These are phyloP conservation scores for Boletus tomentosulus DNA, from an alignment of 768 basidiomycete species.

Conservation along the genomic window DNA sequence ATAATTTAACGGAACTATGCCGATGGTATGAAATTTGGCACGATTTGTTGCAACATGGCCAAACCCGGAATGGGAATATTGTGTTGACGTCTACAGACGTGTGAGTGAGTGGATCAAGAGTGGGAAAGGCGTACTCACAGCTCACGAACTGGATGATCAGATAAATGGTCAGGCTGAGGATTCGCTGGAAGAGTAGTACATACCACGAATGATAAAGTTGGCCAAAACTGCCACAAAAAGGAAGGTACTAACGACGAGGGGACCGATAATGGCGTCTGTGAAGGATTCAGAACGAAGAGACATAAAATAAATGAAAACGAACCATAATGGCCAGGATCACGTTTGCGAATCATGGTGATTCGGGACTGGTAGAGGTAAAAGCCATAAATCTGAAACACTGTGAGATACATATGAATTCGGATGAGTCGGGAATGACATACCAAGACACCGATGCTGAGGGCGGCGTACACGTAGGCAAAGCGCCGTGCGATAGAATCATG, in stretches of 20 bases:
- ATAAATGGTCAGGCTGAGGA: slow-evolving; percentile 5
- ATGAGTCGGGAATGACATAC: slow-evolving; percentile 30
- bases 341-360: slow-evolving; percentile 83
- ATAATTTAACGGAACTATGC: neutral
- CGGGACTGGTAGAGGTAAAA: slow-evolving; percentile 84
- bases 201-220: slow-evolving; percentile 87
- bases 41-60: slow-evolving; percentile 18
- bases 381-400: slow-evolving; percentile 63
- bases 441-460: slow-evolving; percentile 68
- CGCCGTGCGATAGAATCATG: slow-evolving; percentile 55
- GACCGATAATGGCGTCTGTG: slow-evolving; percentile 77
- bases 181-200: slow-evolving; percentile 21
- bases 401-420: neutral
- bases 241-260: slow-evolving; percentile 72
- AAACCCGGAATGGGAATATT: slow-evolving; percentile 29
- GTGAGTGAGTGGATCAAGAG: neutral
- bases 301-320: slow-evolving; percentile 16
- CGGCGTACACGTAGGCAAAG: slow-evolving; percentile 82
- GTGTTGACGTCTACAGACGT: slow-evolving; percentile 21
- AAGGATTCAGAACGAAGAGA: neutral
- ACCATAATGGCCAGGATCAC: slow-evolving; percentile 92
- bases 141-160: slow-evolving; percentile 46
- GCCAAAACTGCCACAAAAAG: slow-evolving; percentile 85
- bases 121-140: slow-evolving; percentile 38
- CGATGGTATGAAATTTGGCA: slow-evolving; percentile 20